Conservation (phyloP, 2,329 filamentous ascomycete genomes). For the Trichoderma harzianum region DNA sequence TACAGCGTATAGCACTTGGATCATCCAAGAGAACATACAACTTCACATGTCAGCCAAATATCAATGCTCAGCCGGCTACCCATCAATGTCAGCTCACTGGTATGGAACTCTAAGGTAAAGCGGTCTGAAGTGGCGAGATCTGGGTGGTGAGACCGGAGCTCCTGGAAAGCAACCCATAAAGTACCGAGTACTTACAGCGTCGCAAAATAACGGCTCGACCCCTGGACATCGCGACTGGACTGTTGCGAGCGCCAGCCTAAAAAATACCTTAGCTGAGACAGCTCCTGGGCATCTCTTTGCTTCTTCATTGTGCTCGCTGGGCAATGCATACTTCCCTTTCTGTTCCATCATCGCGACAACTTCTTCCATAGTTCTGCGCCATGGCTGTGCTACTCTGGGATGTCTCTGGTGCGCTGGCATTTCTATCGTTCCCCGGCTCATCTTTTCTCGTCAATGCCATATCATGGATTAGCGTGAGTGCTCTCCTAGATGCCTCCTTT, state of each 20-base stretch:
- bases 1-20: neutral
- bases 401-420: constrained; percentile 27
- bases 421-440: constrained; percentile 30
- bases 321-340: neutral
- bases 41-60: neutral
- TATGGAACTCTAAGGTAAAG: neutral
- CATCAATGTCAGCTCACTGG: neutral
- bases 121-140: neutral
- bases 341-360: neutral
- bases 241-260: neutral
- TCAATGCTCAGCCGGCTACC: neutral
- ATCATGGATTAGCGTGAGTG: constrained; percentile 39
- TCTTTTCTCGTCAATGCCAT: constrained; percentile 35
- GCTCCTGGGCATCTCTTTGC: constrained; percentile 5
- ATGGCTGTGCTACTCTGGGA: constrained; percentile 25
- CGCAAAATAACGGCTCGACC: neutral
- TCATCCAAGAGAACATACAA: neutral
- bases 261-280: neutral
- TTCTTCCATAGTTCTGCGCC: neutral
- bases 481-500: neutral
- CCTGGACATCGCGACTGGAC: constrained; percentile 3
- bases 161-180: neutral
- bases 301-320: neutral
- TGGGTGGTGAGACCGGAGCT: neutral
- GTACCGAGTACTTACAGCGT: neutral